Conservation (phyloP, 306 rosid species). For the Sophora flavescens region DNA sequence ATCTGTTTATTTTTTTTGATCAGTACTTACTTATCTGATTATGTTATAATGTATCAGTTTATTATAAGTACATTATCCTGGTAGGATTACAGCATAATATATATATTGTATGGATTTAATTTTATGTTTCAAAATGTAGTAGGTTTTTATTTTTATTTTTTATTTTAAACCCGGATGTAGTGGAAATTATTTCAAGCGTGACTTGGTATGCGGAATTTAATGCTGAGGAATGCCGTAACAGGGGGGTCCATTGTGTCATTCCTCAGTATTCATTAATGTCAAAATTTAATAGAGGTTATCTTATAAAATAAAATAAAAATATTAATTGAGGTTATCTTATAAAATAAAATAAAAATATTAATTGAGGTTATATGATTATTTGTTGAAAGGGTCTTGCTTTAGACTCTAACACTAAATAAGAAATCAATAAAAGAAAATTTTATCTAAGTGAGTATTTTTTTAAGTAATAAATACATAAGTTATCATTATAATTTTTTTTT, state of each 20-base stretch:
- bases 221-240: slow-evolving; percentile 38
- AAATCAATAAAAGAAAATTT: too few species aligned
- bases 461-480: too few species aligned
- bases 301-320: too few species aligned
- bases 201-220: slow-evolving; percentile 38
- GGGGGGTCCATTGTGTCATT: slow-evolving; percentile 41
- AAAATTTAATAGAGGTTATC: neutral
- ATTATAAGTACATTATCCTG: neutral
- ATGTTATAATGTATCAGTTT: neutral
- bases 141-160: too few species aligned
- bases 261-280: slow-evolving; percentile 24
- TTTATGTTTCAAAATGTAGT: too few species aligned
- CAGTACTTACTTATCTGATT: neutral
- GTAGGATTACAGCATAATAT: neutral
- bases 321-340: neutral
- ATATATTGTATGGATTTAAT: too few species aligned
- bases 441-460: too few species aligned
- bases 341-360: too few species aligned
- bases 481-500: too few species aligned
- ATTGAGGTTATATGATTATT: neutral
- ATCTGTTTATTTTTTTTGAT: too few species aligned
- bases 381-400: too few species aligned
- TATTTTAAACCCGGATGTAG: neutral
- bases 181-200: slow-evolving; percentile 42
- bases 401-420: too few species aligned